Evolutionary conservation across 2,329 filamentous ascomycete species (phyloP), one percentile per base, ranked within the genome.

Genomic region (Diaporthe sp.): DNA sequence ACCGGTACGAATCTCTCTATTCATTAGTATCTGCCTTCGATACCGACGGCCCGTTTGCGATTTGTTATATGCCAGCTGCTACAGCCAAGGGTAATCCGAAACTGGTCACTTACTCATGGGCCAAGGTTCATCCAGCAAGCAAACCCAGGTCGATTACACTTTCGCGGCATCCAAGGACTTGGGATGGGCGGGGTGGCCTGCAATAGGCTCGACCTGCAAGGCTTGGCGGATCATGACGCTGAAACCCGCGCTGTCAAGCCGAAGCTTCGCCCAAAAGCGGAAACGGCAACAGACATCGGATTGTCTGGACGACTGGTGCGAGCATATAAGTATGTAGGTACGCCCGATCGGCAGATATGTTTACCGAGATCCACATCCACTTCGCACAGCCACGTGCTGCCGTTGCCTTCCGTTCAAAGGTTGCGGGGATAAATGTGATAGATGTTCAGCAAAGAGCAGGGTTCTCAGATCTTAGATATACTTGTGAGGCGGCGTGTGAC

Each of bases 31-130:
- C 44, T n/a, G 42, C 31, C 8, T 25, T 28, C 49, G 22, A 70
- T 70, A 49, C 65, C 49, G 65, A 53, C 46, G 65, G 34, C 65
- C 46, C 65, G 65, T 70, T 12, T 70, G 46, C 65, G 46, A 70
- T 70, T 39, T 55, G 34, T 39, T 22, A 39, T 19, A 28, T 65
- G 46, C 65, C 31, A 42, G 34, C 31, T 70, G 49, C 46, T 55
- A 70, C 65, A 70, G 65, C 65, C 65, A 70, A 70, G 65, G 19
- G 13, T 28, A 3, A 42, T 51, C n/a, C 62, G 65, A 70, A 70
- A 70, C 46, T 55, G 13, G 19, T 25, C 6, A 68, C 62, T 68
- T 68, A 68, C 62, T 53, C 46, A 53, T 53, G 62, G 46, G 3
- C 46, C 62, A 68, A 68, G 49, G 65, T 55, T 70, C 65, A 28